A percentile compares a stretch with the other conserved stretches of the same genome.
These are phyloP conservation scores for Leccinum ochraceum DNA, from an alignment of 768 basidiomycete genomes.

Conservation along the genomic window DNA sequence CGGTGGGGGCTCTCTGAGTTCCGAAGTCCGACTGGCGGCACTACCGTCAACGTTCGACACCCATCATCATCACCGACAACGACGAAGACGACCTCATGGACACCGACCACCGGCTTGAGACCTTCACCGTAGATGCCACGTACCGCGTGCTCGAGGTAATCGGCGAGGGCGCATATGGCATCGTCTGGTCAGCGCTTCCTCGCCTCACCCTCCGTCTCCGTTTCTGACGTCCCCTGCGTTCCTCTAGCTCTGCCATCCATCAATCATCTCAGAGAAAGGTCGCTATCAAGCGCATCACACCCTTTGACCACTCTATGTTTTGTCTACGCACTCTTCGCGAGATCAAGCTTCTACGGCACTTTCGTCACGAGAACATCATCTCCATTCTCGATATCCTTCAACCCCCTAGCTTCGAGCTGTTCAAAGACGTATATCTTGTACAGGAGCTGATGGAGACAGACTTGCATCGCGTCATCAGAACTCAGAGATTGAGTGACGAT, in stretches of 20 bases:
- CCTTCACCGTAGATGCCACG: slow-evolving; percentile 50
- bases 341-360: slow-evolving; percentile 91
- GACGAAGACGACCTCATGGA: slow-evolving; percentile 20
- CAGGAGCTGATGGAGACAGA: slow-evolving; percentile 91
- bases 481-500: slow-evolving; percentile 92
- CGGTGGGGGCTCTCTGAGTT: slow-evolving; percentile 3
- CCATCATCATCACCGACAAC: slow-evolving; percentile 11
- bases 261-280: slow-evolving; percentile 78
- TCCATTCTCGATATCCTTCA: slow-evolving; percentile 92
- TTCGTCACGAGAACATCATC: slow-evolving; percentile 88
- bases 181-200: slow-evolving; percentile 60
- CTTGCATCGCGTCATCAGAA: slow-evolving; percentile 93
- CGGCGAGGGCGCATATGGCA: slow-evolving; percentile 94
- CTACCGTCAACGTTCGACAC: neutral
- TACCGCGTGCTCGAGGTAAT: slow-evolving; percentile 84
- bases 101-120: slow-evolving; percentile 36
- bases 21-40: slow-evolving; percentile 25
- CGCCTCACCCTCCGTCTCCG: neutral
- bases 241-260: slow-evolving; percentile 69
- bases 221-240: slow-evolving; percentile 8
- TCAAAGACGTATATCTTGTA: slow-evolving; percentile 82
- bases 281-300: slow-evolving; percentile 94
- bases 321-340: slow-evolving; percentile 82
- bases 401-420: slow-evolving; percentile 71
- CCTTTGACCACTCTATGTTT: slow-evolving; percentile 95